Conservation (phyloP, 805 yeast species). For the Yarrowia sp. region DNA sequence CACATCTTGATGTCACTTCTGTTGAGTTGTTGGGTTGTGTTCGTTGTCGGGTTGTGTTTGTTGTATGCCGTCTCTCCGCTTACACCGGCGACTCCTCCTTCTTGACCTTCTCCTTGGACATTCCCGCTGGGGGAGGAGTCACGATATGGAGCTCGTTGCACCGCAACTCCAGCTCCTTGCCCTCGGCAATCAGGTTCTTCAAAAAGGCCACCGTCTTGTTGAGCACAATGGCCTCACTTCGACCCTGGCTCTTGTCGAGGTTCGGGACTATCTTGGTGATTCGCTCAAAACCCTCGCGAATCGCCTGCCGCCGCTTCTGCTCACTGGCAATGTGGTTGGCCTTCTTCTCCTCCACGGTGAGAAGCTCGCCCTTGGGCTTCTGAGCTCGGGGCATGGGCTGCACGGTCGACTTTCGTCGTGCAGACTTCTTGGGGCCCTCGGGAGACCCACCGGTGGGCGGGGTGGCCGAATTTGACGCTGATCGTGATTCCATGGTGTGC, state of each 20-base stretch:
- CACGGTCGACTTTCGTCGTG: constrained; percentile 4
- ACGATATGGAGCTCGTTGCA: constrained; percentile 31
- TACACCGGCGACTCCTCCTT: constrained; percentile 21
- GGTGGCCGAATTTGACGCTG: constrained; percentile 23
- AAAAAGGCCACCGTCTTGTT: constrained; percentile 55
- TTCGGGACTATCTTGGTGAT: constrained; percentile 79
- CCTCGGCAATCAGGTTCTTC: constrained; percentile 47
- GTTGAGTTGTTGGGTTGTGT: no score
- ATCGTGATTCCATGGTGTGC: constrained; percentile 6
- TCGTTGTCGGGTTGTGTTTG: no score
- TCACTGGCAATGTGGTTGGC: constrained; percentile 85
- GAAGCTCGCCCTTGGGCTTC: constrained; percentile 42
- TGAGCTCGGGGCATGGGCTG: constrained; percentile 40
- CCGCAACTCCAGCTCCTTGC: constrained; percentile 44
- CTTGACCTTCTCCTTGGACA: constrained; percentile 31
- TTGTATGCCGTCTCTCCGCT: neutral
- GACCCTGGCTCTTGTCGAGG: constrained; percentile 68
- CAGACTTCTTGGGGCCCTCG: constrained; percentile 26
- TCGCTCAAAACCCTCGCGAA: constrained; percentile 79
- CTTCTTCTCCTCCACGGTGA: constrained; percentile 51
- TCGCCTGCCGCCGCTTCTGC: constrained; percentile 84
- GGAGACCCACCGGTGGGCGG: constrained; percentile 19
- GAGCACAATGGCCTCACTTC: constrained; percentile 81
- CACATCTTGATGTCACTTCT: no score
- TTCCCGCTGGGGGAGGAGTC: constrained; percentile 26